Evolutionary conservation across 2,329 filamentous ascomycete genomes (phyloP), one percentile per base, ranked within the genome.

Genomic region (Diaporthe vexans): DNA sequence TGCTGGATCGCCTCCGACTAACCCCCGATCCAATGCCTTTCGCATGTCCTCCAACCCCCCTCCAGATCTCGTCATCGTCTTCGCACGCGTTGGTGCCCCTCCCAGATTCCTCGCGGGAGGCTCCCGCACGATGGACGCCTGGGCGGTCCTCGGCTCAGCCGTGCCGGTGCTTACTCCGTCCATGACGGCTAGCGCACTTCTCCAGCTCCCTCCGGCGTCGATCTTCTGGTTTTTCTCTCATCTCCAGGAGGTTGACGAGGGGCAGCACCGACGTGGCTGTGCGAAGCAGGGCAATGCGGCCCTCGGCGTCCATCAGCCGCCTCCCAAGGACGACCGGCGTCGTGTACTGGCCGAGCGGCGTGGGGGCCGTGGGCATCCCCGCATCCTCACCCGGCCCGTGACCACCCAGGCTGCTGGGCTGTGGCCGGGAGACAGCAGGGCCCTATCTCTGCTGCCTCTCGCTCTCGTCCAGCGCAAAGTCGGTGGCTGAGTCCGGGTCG

Each of bases 401-500:
- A 29, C 33, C 26, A 19, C 11, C 13, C 37, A 21, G 37, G 52
- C 19, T 26, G 40, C 29, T 15, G 40, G 59, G 43, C 59, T n/a
- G 40, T 46, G 59, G n/a, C 56, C 35, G 65, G 17, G 54, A 57
- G 46, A 8, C 35, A 11, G 65, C 51, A 69, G 24, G 43, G 52
- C 9, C 2, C 69, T 76, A 75, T 24, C 56, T 59, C 40, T 63
- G 65, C 40, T 63, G 65, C 51, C 58, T 52, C 33, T 80, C 81
- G 3, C 76, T 74, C 1, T 81, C 82, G 33, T 83, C 82, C 29
- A 83, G 80, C 4, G 81, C 82, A 43, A 81, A 75, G 58, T 84
- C 83, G 10, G 81, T 77, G 4, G 80, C 80, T 9, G 80, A 80
- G 68, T 88, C 85, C 3, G 82, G 79, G 63, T 88, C 85, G 51